These are phyloP conservation scores for Cystofilobasidium bisporidii DNA, from an alignment of 768 basidiomycete species.

Conservation along the genomic window DNA sequence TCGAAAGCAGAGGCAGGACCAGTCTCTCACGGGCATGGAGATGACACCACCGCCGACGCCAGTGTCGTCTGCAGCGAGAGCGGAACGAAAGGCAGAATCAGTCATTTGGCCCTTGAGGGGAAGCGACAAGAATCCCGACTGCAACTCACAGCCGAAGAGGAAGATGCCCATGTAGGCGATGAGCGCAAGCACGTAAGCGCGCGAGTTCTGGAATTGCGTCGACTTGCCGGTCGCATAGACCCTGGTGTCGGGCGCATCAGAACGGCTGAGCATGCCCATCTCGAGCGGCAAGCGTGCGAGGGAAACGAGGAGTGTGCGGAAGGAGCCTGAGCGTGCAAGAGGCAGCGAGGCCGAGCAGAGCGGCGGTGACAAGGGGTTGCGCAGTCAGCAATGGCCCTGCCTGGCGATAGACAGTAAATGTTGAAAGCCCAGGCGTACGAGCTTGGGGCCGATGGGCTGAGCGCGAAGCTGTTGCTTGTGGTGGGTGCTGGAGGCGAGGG, in stretches of 20 bases:
- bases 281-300: neutral
- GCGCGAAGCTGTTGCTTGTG: too few species aligned
- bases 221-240: conserved; percentile 12
- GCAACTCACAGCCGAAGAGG: conserved; percentile 60
- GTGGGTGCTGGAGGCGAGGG: too few species aligned
- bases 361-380: too few species aligned
- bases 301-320: neutral
- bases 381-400: too few species aligned
- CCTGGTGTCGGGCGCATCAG: conserved; percentile 5
- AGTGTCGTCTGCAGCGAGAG: conserved; percentile 38
- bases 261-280: neutral
- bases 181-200: conserved; percentile 42
- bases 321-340: neutral
- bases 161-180: conserved; percentile 68
- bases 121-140: too few species aligned
- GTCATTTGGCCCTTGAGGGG: too few species aligned
- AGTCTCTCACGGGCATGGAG: neutral
- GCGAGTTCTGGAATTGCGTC: conserved; percentile 13
- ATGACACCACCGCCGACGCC: conserved; percentile 59
- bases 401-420: too few species aligned
- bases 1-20: too few species aligned
- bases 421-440: too few species aligned
- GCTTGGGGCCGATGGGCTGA: too few species aligned
- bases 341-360: too few species aligned
- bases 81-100: too few species aligned